phyloP scores from a whole-genome alignment of 108 stramenopile genomes.

The Cyclotella baltica region DNA sequence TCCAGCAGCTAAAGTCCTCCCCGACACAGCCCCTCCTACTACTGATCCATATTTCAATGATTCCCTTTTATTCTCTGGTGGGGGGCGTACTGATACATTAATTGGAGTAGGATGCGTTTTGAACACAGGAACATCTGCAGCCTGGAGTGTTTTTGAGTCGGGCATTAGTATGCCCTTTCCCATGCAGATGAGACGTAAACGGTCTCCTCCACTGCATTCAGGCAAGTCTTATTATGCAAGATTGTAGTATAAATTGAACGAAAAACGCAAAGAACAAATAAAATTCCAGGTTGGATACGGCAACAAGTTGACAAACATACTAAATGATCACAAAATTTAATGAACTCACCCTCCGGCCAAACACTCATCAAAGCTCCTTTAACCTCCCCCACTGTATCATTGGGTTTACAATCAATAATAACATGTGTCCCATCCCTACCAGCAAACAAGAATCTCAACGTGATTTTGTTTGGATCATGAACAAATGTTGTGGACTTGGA shows the following conservation, averaged over 20 bases:
- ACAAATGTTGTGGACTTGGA: conserved; percentile 11
- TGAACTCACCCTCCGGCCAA: conserved; percentile 82
- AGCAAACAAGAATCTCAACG: conserved; percentile 85
- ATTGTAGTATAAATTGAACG: no score
- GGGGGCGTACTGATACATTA: conserved; percentile 82
- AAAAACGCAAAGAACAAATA: no score
- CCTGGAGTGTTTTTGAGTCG: conserved; percentile 71
- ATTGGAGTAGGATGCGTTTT: conserved; percentile 90
- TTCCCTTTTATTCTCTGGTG: conserved; percentile 47
- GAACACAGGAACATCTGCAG: conserved; percentile 80
- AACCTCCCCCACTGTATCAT: conserved; percentile 79
- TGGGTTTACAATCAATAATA: conserved; percentile 75
- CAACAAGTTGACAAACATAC: no score
- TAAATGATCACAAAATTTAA: background rate
- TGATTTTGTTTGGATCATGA: conserved; percentile 82
- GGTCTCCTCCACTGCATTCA: conserved; percentile 69
- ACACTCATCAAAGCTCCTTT: conserved; percentile 81
- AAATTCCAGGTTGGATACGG: no score
- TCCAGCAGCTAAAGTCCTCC: background rate
- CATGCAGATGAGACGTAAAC: conserved; percentile 86
- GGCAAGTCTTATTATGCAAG: conserved; percentile 71
- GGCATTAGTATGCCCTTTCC: conserved; percentile 89
- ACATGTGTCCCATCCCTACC: conserved; percentile 84
- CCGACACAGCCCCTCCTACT: background rate
- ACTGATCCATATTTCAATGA: background rate